Evolutionary conservation across 345 rosid species (phyloP).

Genomic region (Camelina laxa): DNA sequence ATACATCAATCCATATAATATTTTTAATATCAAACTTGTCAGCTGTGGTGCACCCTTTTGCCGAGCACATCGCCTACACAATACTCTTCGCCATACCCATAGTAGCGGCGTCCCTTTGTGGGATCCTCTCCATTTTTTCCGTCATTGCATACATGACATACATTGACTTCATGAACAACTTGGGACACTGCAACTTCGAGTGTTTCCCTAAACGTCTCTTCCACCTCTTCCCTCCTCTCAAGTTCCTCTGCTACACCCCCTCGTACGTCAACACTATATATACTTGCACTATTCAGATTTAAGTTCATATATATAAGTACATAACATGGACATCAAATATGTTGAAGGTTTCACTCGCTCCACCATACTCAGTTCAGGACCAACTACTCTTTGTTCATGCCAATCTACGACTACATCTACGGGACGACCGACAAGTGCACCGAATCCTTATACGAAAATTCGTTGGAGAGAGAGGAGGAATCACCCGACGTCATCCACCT

Average conservation of each 20-base stretch:
- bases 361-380: constrained; percentile 71
- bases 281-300: background rate
- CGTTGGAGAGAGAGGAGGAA: constrained; percentile 52
- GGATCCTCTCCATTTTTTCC: constrained; percentile 28
- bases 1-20: background rate
- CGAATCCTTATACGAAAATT: constrained; percentile 45
- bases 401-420: constrained; percentile 60
- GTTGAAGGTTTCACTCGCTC: constrained; percentile 58
- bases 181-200: constrained; percentile 51
- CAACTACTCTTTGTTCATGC: constrained; percentile 71
- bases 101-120: constrained; percentile 23
- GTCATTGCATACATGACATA: constrained; percentile 30
- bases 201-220: constrained; percentile 43
- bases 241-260: constrained; percentile 43
- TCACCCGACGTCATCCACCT: constrained; percentile 62
- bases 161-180: constrained; percentile 48
- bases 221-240: background rate
- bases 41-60: constrained; percentile 66
- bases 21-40: background rate
- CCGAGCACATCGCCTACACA: constrained; percentile 60
- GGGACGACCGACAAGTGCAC: constrained; percentile 49
- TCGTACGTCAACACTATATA: constrained; percentile 29
- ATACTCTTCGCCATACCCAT: constrained; percentile 58
- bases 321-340: constrained; percentile 1
- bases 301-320: background rate